Evolutionary conservation across 176 grass and related monocot species (phyloP).

Genomic region (Carex littledalei): DNA sequence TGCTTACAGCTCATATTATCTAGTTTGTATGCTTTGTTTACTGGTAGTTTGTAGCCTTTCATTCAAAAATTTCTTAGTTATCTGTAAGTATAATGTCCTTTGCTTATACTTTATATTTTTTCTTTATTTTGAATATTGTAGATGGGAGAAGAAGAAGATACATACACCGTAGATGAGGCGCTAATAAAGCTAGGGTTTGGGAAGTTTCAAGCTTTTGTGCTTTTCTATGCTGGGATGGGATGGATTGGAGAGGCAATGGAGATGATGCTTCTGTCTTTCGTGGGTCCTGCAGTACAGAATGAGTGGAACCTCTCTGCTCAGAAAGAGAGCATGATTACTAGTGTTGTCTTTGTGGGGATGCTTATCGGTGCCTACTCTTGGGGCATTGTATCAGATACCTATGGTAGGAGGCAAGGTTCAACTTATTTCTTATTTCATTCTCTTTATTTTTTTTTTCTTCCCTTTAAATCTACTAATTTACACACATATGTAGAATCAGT

Average conservation of each 20-base stretch:
- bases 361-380: slow-evolving; percentile 84
- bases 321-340: slow-evolving; percentile 93
- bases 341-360: slow-evolving; percentile 84
- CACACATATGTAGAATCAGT: background rate
- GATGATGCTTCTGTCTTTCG: slow-evolving; percentile 97
- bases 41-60: no score
- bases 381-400: slow-evolving; percentile 83
- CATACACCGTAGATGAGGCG: slow-evolving; percentile 72
- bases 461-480: background rate
- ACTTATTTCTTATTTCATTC: slow-evolving; percentile 12
- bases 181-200: slow-evolving; percentile 69
- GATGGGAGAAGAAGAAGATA: slow-evolving; percentile 56
- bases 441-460: background rate
- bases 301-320: slow-evolving; percentile 81
- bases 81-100: background rate
- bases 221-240: slow-evolving; percentile 74
- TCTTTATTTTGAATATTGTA: slow-evolving; percentile 18
- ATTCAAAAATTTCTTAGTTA: background rate
- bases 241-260: slow-evolving; percentile 92
- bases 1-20: no score
- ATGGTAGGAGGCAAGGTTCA: slow-evolving; percentile 98
- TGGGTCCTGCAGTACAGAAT: slow-evolving; percentile 74
- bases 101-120: background rate
- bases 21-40: no score
- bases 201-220: slow-evolving; percentile 69